Conservation (phyloP, 116 monocot species). For the Cymodocea nodosa region DNA sequence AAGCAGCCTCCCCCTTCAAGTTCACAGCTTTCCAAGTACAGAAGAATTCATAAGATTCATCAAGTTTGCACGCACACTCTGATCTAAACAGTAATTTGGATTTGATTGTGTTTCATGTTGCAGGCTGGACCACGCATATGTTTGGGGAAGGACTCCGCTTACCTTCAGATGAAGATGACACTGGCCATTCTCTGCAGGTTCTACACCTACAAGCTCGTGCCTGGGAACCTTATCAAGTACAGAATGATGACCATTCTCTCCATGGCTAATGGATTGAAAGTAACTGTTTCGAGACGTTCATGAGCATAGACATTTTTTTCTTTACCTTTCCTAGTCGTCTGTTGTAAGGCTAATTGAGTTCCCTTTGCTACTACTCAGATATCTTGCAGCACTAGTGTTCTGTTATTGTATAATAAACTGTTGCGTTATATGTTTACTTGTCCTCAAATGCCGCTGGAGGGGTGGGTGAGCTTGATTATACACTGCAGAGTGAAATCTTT, state of each 20-base stretch:
- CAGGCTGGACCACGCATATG: slow-evolving; percentile 90
- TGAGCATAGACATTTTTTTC: not conserved
- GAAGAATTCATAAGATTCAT: not conserved
- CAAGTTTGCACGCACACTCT: not conserved
- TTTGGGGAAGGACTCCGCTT: slow-evolving; percentile 89
- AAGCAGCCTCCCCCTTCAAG: slow-evolving; percentile 66
- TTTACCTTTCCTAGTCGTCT: too few relatives aligned
- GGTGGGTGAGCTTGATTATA: too few relatives aligned
- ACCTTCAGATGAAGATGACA: slow-evolving; percentile 90
- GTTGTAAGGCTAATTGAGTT: too few relatives aligned
- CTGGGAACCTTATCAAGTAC: slow-evolving; percentile 45
- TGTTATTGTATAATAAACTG: too few relatives aligned
- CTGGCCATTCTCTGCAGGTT: slow-evolving; percentile 75
- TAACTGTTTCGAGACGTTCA: slow-evolving; percentile 30
- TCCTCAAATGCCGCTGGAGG: too few relatives aligned
- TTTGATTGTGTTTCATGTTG: not conserved
- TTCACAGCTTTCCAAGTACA: slow-evolving; percentile 87
- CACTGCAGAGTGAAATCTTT: too few relatives aligned
- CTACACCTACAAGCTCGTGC: slow-evolving; percentile 43
- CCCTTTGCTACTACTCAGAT: too few relatives aligned
- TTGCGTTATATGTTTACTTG: too few relatives aligned
- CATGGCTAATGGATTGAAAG: slow-evolving; percentile 73
- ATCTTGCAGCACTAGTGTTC: too few relatives aligned
- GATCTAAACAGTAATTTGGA: not conserved
- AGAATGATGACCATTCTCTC: slow-evolving; percentile 86